Evolutionary conservation across 148 eudicot genomes (phyloP).

Genomic region (Selenicereus undatus): DNA sequence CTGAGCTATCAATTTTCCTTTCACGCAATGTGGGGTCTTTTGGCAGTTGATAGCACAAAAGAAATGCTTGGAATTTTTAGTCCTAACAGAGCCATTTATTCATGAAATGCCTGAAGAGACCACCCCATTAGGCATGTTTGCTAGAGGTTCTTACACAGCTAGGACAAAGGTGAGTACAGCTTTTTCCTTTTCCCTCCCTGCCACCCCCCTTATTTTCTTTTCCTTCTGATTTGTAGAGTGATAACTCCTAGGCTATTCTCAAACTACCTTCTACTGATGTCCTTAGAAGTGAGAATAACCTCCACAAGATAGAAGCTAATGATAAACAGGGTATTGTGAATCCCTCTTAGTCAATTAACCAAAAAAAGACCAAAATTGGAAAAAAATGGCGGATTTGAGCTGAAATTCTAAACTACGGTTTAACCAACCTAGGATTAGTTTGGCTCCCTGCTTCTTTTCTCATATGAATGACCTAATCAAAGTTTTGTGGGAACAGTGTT

Average conservation of each 20-base stretch:
- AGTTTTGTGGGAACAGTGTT: too few species aligned
- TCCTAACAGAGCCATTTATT: conserved; percentile 61
- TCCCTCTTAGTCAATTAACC: neutral
- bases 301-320: neutral
- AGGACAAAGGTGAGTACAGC: conserved; percentile 52
- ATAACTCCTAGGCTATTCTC: neutral
- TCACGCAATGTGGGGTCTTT: neutral
- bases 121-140: conserved; percentile 87
- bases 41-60: conserved; percentile 66
- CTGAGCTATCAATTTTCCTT: neutral
- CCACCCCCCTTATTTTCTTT: neutral
- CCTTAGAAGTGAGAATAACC: neutral
- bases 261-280: neutral
- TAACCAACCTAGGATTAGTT: neutral
- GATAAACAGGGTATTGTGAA: neutral
- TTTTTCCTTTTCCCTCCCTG: neutral
- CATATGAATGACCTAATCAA: neutral
- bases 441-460: neutral
- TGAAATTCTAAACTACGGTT: too few species aligned
- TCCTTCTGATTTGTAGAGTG: neutral
- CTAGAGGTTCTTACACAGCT: conserved; percentile 85
- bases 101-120: conserved; percentile 79
- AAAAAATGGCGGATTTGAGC: neutral
- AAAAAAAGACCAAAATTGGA: too few species aligned
- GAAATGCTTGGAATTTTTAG: conserved; percentile 91